Evolutionary conservation across 2,329 filamentous ascomycete genomes (phyloP), one percentile per base, ranked within the genome.

Genomic region (Claviceps humidiphila): DNA sequence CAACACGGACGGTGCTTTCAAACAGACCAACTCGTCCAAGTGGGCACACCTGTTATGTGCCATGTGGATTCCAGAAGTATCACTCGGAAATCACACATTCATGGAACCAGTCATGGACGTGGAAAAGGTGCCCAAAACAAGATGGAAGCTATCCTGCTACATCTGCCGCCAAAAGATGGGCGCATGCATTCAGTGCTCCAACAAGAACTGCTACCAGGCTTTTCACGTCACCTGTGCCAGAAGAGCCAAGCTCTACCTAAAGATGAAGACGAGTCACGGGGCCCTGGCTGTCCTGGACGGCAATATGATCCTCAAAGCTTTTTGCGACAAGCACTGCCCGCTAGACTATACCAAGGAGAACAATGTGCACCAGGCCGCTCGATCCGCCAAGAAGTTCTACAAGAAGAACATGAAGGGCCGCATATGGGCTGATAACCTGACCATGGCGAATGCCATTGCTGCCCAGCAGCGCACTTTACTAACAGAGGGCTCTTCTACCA

Each of bases 81-180:
- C 88, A 4, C 80, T 98, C 49, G 93, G 90, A 14, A 98, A 98
- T 63, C 86, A 89, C 56, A 95, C 90, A 7, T 93, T 97, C 65
- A 96, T 97, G 88, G 93, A 98, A 63, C 93, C 93, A 0, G 89
- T 98, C 49, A 94, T 93, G 75, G 93, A 97, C 60, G 88, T 98
- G 39, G 93, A 98, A 65, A 96, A 96, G 68, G 91, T 98, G 3
- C 93, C 93, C 1, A 93, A 89, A 65, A 90, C 84, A 55, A 80
- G 93, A 56, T 98, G 93, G 93, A 94, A 87, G 66, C 73, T 96
- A 63, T 84, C 80, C 42, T 98, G 93, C 71, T 98, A 98, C 67
- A 94, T 98, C 53, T 98, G 93, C 71, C 85, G 89, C 58, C 93
- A 98, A 69, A 86, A 84, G 61, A 98, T 98, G 93, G 93, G 93